Conservation (phyloP, 306 rosid species). For the Pueraria montana region DNA sequence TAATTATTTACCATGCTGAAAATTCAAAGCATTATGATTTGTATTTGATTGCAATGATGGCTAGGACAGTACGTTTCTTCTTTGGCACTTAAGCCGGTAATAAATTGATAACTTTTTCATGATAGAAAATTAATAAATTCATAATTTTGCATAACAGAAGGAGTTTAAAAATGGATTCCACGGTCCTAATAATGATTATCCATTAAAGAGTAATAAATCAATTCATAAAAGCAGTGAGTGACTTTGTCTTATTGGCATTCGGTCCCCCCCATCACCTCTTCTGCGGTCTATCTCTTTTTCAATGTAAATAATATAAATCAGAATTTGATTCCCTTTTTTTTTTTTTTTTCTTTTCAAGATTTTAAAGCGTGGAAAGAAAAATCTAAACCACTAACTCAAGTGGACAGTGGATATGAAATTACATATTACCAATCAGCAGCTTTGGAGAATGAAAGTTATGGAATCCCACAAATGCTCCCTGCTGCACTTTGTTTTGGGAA, state of each 20-base stretch:
- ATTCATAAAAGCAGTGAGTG: constrained; percentile 42
- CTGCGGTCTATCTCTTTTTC: constrained; percentile 27
- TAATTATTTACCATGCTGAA: constrained; percentile 15
- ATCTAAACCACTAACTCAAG: constrained; percentile 58
- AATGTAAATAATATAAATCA: constrained; percentile 53
- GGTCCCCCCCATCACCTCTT: constrained; percentile 56
- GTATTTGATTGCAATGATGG: constrained; percentile 33
- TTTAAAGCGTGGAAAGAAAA: constrained; percentile 52
- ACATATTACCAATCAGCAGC: constrained; percentile 47
- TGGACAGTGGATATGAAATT: constrained; percentile 53
- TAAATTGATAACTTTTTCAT: constrained; percentile 36
- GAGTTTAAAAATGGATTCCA: constrained; percentile 48
- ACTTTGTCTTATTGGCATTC: constrained; percentile 56
- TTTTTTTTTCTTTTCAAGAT: constrained; percentile 39
- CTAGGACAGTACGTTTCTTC: constrained; percentile 38
- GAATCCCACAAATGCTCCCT: constrained; percentile 52
- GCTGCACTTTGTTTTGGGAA: constrained; percentile 56
- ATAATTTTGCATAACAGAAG: constrained; percentile 38
- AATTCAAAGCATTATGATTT: constrained; percentile 36
- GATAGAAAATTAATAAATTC: constrained; percentile 21
- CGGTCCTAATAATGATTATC: constrained; percentile 50
- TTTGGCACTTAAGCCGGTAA: constrained; percentile 36
- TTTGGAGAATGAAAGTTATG: constrained; percentile 52
- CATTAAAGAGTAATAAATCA: constrained; percentile 52
- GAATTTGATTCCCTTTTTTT: constrained; percentile 56